Percentiles rank a stretch among this genome's conserved stretches.
Conservation (phyloP, 2,329 filamentous ascomycete genomes). For the Stachybotrys chartarum region DNA sequence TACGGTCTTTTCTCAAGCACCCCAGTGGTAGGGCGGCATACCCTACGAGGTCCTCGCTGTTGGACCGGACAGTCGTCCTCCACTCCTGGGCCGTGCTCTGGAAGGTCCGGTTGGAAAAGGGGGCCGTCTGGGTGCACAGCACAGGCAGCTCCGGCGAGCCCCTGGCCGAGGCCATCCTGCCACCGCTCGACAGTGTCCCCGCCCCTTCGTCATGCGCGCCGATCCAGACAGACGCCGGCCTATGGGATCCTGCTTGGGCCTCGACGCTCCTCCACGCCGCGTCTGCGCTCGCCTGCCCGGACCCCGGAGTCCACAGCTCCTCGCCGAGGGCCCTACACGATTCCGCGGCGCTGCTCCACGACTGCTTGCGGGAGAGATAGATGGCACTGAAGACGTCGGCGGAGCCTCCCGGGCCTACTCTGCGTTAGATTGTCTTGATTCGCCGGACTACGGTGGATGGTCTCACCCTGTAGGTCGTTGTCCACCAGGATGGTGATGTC, state of each 20-base stretch:
- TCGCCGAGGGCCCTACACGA: background rate
- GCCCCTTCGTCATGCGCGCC: background rate
- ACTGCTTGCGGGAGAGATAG: background rate
- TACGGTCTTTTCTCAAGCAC: background rate
- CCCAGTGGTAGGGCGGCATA: background rate
- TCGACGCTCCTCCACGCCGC: background rate
- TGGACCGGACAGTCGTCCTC: background rate
- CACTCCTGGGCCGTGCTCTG: background rate
- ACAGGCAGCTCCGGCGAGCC: background rate
- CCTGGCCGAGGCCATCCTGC: background rate
- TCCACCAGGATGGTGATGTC: conserved; percentile 1
- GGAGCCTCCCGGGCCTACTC: background rate
- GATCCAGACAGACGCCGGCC: background rate
- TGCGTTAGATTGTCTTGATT: background rate
- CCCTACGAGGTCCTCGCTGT: background rate
- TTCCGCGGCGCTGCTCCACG: background rate
- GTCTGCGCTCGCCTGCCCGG: background rate
- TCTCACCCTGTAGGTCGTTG: background rate
- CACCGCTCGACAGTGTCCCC: background rate
- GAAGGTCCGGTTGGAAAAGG: background rate
- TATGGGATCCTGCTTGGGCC: background rate
- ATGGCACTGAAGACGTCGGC: background rate
- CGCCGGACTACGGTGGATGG: too few relatives aligned
- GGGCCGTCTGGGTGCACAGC: conserved; percentile 1
- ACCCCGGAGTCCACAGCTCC: background rate